Percentiles rank a stretch among this genome's conserved stretches.
phyloP scores from a whole-genome alignment of 306 rosid genomes.

The Cicer chorassanicum region DNA sequence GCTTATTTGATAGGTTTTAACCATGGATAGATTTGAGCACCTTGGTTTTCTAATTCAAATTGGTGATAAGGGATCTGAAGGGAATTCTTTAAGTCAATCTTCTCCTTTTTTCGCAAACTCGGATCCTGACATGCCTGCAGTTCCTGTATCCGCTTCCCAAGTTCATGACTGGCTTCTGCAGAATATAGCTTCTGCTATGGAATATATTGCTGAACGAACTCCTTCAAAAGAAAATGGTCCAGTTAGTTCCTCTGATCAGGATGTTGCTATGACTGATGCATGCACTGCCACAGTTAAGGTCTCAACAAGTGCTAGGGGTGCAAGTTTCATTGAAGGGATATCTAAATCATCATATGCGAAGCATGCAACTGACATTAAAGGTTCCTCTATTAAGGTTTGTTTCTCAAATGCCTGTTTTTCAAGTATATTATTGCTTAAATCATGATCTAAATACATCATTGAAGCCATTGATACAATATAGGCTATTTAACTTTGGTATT shows the following conservation, averaged over 20 bases:
- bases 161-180: constrained; percentile 87
- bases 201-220: constrained; percentile 77
- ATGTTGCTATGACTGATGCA: constrained; percentile 96
- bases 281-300: constrained; percentile 66
- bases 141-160: constrained; percentile 87
- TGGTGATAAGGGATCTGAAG: constrained; percentile 84
- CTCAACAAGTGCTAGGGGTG: constrained; percentile 64
- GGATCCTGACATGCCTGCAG: constrained; percentile 99
- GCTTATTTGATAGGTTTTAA: constrained; percentile 73
- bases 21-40: constrained; percentile 93
- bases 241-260: constrained; percentile 77
- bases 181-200: constrained; percentile 83
- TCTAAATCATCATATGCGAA: constrained; percentile 89
- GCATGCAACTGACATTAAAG: constrained; percentile 84
- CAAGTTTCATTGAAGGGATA: constrained; percentile 91
- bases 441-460: constrained; percentile 14
- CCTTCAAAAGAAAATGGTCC: constrained; percentile 88
- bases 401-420: constrained; percentile 22
- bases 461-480: background rate
- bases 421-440: background rate
- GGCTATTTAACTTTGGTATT: constrained; percentile 3
- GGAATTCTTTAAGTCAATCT: constrained; percentile 73
- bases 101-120: constrained; percentile 98
- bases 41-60: constrained; percentile 89
- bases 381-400: constrained; percentile 91